These are phyloP conservation scores for Lichtheimia ramosa DNA, from an alignment of 371 early-diverging fungal species.

Conservation along the genomic window DNA sequence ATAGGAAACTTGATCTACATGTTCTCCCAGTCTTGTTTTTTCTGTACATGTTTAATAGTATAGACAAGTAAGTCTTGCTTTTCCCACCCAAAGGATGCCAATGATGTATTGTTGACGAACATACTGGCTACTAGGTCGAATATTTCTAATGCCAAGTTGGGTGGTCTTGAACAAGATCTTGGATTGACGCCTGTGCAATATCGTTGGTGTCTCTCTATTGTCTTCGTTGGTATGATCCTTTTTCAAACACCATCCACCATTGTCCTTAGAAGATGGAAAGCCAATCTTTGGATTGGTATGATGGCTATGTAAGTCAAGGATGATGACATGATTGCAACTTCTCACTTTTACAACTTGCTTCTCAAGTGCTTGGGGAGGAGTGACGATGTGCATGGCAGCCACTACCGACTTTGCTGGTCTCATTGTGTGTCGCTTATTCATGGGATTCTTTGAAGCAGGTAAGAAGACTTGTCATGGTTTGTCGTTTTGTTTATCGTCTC, in stretches of 20 bases:
- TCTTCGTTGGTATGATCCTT: neutral
- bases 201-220: neutral
- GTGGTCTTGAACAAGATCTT: neutral
- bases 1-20: neutral
- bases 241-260: neutral
- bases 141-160: neutral
- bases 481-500: neutral
- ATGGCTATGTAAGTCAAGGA: neutral
- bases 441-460: neutral
- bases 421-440: neutral
- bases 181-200: neutral
- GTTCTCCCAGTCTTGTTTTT: neutral
- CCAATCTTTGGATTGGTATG: neutral
- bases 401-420: slow-evolving; percentile 2
- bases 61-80: neutral
- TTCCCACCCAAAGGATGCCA: neutral
- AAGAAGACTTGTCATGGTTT: neutral
- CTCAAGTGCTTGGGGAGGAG: neutral
- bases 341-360: too few relatives aligned
- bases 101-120: neutral
- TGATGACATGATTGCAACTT: too few relatives aligned
- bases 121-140: neutral
- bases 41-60: neutral
- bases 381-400: neutral
- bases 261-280: neutral